Conservation (phyloP, 2,329 filamentous ascomycete genomes). For the Fusarium euwallaceae region DNA sequence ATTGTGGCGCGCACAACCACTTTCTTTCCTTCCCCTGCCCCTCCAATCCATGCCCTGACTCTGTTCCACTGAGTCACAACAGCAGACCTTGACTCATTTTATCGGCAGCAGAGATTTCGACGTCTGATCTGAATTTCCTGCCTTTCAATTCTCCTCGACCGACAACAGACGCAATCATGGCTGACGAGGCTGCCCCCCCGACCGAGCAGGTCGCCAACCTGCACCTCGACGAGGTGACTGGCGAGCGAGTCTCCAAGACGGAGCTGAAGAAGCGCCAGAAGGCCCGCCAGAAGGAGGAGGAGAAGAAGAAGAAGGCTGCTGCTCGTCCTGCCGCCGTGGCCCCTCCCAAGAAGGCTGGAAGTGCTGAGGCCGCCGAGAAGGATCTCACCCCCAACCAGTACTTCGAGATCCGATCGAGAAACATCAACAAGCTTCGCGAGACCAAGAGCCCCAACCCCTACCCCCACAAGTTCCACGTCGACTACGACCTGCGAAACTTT, state of each 20-base stretch:
- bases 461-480: constrained; percentile 91
- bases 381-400: constrained; percentile 76
- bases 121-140: constrained; percentile 29
- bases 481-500: constrained; percentile 86
- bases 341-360: constrained; percentile 58
- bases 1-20: constrained; percentile 44
- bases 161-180: constrained; percentile 45
- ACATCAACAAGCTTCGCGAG: constrained; percentile 66
- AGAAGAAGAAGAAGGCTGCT: constrained; percentile 89
- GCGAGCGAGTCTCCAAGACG: constrained; percentile 86
- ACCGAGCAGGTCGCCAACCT: constrained; percentile 76
- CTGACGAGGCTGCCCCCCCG: constrained; percentile 52
- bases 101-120: constrained; percentile 29
- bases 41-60: constrained; percentile 47
- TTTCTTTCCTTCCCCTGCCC: constrained; percentile 44
- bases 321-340: constrained; percentile 81
- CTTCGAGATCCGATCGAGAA: constrained; percentile 93
- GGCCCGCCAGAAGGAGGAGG: constrained; percentile 86
- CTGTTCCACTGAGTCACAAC: constrained; percentile 46
- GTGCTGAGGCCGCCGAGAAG: constrained; percentile 74
- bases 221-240: constrained; percentile 91
- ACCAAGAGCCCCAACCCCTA: constrained; percentile 66
- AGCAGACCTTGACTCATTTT: constrained; percentile 40
- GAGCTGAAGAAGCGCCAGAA: constrained; percentile 97
- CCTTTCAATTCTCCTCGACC: constrained; percentile 9